These are phyloP conservation scores for Starmerella scarabaei DNA, from an alignment of 805 yeast genomes.

Conservation along the genomic window DNA sequence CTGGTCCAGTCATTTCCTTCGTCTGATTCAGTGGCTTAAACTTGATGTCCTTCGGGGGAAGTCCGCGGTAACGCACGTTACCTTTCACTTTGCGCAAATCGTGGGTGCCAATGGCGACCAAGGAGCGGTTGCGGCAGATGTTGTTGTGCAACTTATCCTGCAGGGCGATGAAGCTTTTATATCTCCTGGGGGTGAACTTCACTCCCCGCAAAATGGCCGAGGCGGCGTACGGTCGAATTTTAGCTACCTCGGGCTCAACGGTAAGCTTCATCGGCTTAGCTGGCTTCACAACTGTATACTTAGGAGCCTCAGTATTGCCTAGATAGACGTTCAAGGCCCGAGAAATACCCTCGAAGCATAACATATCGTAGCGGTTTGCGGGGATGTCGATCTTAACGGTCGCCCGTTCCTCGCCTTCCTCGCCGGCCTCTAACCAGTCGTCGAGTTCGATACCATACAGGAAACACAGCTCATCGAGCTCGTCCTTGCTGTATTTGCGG, in stretches of 20 bases:
- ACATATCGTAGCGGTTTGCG: constrained; percentile 95
- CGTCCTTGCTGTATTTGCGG: constrained; percentile 51
- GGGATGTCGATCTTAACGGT: constrained; percentile 93
- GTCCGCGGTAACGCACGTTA: constrained; percentile 80
- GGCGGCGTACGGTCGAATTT: constrained; percentile 83
- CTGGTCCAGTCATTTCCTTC: constrained; percentile 50
- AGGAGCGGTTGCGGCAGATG: constrained; percentile 90
- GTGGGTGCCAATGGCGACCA: constrained; percentile 98
- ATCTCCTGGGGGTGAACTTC: constrained; percentile 66
- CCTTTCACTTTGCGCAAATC: constrained; percentile 69
- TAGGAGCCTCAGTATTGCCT: constrained; percentile 54
- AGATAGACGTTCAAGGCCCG: constrained; percentile 86
- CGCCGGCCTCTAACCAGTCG: constrained; percentile 65
- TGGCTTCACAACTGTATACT: constrained; percentile 47
- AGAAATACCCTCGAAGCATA: constrained; percentile 96
- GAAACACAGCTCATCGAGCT: constrained; percentile 93
- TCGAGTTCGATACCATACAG: constrained; percentile 96
- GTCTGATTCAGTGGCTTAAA: constrained; percentile 36
- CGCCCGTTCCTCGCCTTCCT: constrained; percentile 76
- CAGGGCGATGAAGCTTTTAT: constrained; percentile 86
- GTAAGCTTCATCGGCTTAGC: constrained; percentile 52
- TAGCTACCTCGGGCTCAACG: constrained; percentile 59
- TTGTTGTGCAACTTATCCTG: constrained; percentile 95
- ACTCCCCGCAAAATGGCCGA: constrained; percentile 86
- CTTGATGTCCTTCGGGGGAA: constrained; percentile 61